Conservation (phyloP, 2,329 filamentous ascomycete genomes). For the Corynespora cassiicola region DNA sequence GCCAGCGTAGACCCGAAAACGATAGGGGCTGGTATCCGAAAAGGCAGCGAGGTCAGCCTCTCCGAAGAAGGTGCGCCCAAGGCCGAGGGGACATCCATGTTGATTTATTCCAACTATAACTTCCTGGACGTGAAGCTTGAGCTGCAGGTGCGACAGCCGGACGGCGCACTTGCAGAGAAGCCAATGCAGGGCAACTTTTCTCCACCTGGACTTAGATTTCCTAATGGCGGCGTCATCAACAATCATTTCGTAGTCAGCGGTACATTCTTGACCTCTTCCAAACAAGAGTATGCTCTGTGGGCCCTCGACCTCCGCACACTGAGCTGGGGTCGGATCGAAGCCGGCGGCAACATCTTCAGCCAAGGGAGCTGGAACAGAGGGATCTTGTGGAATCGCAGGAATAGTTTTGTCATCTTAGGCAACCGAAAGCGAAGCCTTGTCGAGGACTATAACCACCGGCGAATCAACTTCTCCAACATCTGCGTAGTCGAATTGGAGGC, state of each 20-base stretch:
- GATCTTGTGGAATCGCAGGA: constrained; percentile 89
- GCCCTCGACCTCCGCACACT: constrained; percentile 86
- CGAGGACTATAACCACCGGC: constrained; percentile 96
- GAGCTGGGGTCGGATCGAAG: constrained; percentile 95
- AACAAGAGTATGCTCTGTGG: constrained; percentile 98
- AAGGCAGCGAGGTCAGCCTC: constrained; percentile 47
- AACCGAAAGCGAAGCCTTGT: constrained; percentile 93
- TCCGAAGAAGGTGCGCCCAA: constrained; percentile 35
- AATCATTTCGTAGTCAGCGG: constrained; percentile 97
- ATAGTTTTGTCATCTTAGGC: constrained; percentile 93
- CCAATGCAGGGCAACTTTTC: constrained; percentile 87
- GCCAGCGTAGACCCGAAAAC: constrained; percentile 69
- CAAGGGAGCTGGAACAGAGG: constrained; percentile 98
- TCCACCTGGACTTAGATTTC: constrained; percentile 91
- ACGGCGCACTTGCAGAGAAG: constrained; percentile 84
- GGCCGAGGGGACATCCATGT: constrained; percentile 70
- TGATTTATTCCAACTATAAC: constrained; percentile 99
- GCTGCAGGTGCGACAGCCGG: constrained; percentile 83
- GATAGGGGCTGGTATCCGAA: constrained; percentile 65
- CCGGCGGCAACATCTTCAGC: constrained; percentile 88
- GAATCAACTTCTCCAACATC: constrained; percentile 96
- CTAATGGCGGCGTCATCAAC: constrained; percentile 94
- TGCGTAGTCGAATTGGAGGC: constrained; percentile 97
- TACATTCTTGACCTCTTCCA: constrained; percentile 95
- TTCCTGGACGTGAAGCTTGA: constrained; percentile 97